Conservation (phyloP, 768 basidiomycete genomes). For the Polyporus arcularius region DNA sequence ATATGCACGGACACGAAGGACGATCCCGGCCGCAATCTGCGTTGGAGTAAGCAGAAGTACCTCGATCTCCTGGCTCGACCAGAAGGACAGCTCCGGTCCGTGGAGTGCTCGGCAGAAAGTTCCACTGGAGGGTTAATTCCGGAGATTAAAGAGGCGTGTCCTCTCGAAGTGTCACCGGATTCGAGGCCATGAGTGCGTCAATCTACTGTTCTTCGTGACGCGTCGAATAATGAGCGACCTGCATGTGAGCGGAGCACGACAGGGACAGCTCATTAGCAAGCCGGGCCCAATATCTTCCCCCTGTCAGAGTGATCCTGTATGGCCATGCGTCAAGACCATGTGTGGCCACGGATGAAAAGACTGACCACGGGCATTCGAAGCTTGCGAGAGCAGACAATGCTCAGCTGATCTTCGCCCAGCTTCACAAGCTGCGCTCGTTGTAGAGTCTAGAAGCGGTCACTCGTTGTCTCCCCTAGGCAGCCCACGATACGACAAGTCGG, state of each 20-base stretch:
- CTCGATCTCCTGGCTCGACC: not conserved
- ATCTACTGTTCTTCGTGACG: not conserved
- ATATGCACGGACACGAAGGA: constrained; percentile 1
- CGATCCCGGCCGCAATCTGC: constrained; percentile 10
- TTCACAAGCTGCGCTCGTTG: not conserved
- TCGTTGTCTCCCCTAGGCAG: no score
- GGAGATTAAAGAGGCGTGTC: constrained; percentile 22
- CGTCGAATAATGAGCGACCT: not conserved
- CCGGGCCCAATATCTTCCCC: not conserved
- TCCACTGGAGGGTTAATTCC: constrained; percentile 13
- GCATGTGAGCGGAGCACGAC: not conserved
- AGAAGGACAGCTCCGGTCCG: constrained; percentile 12
- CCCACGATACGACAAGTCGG: no score
- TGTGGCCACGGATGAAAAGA: not conserved
- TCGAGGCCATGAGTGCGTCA: not conserved
- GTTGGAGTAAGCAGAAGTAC: not conserved
- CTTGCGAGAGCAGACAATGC: constrained; percentile 6
- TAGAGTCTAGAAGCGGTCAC: not conserved
- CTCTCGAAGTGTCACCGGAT: constrained; percentile 5
- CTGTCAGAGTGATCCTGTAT: no score
- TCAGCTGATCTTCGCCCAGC: constrained; percentile 16
- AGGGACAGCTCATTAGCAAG: not conserved
- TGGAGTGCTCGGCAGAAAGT: constrained; percentile 2
- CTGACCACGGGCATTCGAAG: constrained; percentile 6
- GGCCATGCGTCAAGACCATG: not conserved